Base-by-base conservation (phyloP, 31 red algal genomes). In the Bonnemaisonia californica region DNA sequence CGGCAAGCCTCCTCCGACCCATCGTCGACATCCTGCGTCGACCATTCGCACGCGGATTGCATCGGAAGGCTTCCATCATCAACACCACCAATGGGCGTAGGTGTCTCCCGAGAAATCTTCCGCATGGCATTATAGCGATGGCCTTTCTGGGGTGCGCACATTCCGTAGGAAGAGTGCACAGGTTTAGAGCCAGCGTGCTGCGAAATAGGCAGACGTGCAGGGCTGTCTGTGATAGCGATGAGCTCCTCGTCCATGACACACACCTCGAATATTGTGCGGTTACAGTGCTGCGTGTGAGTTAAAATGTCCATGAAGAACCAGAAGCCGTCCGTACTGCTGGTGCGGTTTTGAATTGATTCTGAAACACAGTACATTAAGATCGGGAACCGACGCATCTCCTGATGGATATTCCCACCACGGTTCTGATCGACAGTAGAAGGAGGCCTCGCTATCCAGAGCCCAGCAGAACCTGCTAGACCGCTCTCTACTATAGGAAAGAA, bases 81-180 rank as follows among this genome's bases (percentile, higher is more conserved):
- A n/a, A 5, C 54, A 48, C 82, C 82, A 34, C 82, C 82, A 35
- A 86, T 76, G 23, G 82, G 82, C 13, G 82, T 56, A 21, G 82
- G 82, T 3, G 82, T 86, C 56, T 86, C 76, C 27, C 82, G 68
- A 3, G 51, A 76, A 3, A 86, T n/a, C 16, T 36, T 48, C 47
- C 82, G 68, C 30, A 86, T 18, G 19, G 71, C 70, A 55, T 76
- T 74, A 21, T 47, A 54, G 29, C 82, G 47, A 1, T 11, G 11
- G 22, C 67, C 67, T 21, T 35, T 35, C 33, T 47, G 27, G 23
- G 80, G 80, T 8, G 59, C 24, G n/a, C 5, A 24, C 12, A 9
- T 36, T 35, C 41, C 22, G 33, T 71, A 26, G 22, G 62, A 41
- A 12, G 55, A 3, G 2, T 32, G 57, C n/a, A n/a, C n/a, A n/a